Conservation (phyloP, 805 yeast genomes). For the Saccharomycopsis oosterbeekiorum region DNA sequence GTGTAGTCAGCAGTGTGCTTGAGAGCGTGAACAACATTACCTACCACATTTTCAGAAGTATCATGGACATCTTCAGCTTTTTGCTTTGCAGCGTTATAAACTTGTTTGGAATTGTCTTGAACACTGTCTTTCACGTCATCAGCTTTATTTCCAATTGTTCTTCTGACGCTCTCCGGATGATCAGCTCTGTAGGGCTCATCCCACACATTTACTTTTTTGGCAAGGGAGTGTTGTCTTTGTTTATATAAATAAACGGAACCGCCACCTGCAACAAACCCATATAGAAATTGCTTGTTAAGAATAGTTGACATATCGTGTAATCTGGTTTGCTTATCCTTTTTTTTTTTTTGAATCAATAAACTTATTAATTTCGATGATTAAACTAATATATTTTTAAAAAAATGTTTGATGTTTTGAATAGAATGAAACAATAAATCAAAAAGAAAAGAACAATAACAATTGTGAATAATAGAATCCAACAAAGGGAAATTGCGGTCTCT, state of each 20-base stretch:
- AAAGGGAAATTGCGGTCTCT: neutral
- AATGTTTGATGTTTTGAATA: neutral
- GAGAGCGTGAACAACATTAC: conserved; percentile 20
- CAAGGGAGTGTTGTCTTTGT: conserved; percentile 3
- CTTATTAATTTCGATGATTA: too few relatives aligned
- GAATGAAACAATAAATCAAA: neutral
- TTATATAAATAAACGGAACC: conserved; percentile 11
- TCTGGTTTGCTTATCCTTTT: too few relatives aligned
- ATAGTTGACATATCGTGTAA: neutral
- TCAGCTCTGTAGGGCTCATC: conserved; percentile 34
- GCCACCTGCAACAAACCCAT: conserved; percentile 16
- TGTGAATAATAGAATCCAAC: neutral
- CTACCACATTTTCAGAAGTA: conserved; percentile 17
- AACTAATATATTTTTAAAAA: neutral
- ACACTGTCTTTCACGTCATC: neutral
- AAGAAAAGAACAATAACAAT: too few relatives aligned
- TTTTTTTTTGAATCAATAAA: conserved; percentile 4
- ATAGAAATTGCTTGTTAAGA: conserved; percentile 14
- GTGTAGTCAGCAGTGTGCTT: conserved; percentile 17
- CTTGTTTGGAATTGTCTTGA: conserved; percentile 30
- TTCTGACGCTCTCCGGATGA: conserved; percentile 96
- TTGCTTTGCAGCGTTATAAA: neutral
- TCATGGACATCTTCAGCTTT: conserved; percentile 20
- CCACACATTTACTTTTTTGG: conserved; percentile 5
- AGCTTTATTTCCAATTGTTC: conserved; percentile 39